Percentiles rank a stretch among this genome's conserved stretches.
Evolutionary conservation across 257 asterid genomes (phyloP).

Genomic region (Ilex aquifolium): DNA sequence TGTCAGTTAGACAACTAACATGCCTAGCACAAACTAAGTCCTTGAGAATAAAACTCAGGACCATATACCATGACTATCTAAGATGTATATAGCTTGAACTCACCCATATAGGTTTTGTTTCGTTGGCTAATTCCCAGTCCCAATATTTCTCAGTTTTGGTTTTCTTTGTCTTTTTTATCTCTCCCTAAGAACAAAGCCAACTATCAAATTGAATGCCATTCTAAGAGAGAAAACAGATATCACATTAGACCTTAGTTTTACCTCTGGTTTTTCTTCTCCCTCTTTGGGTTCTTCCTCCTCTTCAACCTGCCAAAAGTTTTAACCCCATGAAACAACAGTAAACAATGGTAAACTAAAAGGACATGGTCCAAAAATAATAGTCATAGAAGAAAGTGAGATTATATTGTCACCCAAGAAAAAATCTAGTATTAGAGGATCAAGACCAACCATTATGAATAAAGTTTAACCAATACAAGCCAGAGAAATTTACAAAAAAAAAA

Average conservation of each 20-base stretch:
- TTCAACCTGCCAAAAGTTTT: constrained; percentile 62
- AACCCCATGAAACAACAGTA: background rate
- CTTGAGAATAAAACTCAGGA: background rate
- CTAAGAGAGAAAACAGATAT: background rate
- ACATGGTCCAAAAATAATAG: no score
- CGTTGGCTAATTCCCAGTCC: constrained; percentile 97
- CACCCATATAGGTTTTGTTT: constrained; percentile 99
- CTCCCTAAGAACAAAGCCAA: constrained; percentile 49
- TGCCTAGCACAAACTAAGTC: background rate
- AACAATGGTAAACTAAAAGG: background rate
- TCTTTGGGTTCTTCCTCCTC: constrained; percentile 93
- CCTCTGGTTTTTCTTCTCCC: constrained; percentile 89
- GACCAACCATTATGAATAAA: no score
- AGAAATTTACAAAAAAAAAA: no score
- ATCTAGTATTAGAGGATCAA: no score
- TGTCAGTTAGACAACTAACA: no score
- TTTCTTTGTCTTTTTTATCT: constrained; percentile 62
- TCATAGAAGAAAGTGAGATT: no score
- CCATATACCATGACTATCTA: background rate
- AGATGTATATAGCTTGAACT: constrained; percentile 13
- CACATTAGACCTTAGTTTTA: constrained; percentile 16
- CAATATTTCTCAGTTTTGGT: constrained; percentile 91
- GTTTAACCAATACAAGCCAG: no score
- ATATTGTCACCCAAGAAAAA: no score
- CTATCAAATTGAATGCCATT: background rate